Conservation (phyloP, 2,329 filamentous ascomycete species). For the Diaporthe vexans region DNA sequence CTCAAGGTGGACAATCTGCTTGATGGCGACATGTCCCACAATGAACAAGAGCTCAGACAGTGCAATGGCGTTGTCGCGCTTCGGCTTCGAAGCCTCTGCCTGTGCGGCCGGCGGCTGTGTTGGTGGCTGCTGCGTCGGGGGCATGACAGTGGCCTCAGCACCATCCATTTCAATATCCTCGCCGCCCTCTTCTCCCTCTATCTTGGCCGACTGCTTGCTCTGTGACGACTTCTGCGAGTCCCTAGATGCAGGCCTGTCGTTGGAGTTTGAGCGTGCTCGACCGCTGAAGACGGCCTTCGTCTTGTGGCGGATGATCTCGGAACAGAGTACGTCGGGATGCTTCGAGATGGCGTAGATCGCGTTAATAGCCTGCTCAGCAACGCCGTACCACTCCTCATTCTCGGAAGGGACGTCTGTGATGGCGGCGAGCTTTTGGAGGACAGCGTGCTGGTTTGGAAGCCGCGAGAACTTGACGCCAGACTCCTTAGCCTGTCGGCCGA, state of each 20-base stretch:
- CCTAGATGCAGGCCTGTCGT: slow-evolving; percentile 35
- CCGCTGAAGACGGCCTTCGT: slow-evolving; percentile 81
- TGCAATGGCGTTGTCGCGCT: slow-evolving; percentile 78
- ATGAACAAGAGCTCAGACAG: slow-evolving; percentile 95
- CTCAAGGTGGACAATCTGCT: slow-evolving; percentile 98
- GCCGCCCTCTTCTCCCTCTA: slow-evolving; percentile 44
- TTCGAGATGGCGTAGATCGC: slow-evolving; percentile 96
- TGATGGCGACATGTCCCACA: slow-evolving; percentile 96
- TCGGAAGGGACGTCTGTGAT: slow-evolving; percentile 89
- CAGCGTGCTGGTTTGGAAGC: slow-evolving; percentile 91
- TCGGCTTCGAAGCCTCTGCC: slow-evolving; percentile 50
- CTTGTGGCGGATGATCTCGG: slow-evolving; percentile 89
- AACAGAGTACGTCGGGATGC: slow-evolving; percentile 93
- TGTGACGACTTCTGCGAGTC: slow-evolving; percentile 47
- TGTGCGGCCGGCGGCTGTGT: slow-evolving; percentile 27
- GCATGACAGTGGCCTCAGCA: slow-evolving; percentile 27
- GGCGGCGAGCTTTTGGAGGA: slow-evolving; percentile 83
- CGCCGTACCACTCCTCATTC: slow-evolving; percentile 95
- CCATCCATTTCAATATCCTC: slow-evolving; percentile 44
- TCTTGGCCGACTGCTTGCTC: slow-evolving; percentile 49
- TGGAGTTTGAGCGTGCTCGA: slow-evolving; percentile 61
- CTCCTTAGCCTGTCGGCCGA: slow-evolving; percentile 83
- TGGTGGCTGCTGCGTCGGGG: slow-evolving; percentile 37
- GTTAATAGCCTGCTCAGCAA: slow-evolving; percentile 95
- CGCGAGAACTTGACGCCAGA: slow-evolving; percentile 79